Conservation (phyloP, 345 rosid species). For the Eucalyptus shirleyi region DNA sequence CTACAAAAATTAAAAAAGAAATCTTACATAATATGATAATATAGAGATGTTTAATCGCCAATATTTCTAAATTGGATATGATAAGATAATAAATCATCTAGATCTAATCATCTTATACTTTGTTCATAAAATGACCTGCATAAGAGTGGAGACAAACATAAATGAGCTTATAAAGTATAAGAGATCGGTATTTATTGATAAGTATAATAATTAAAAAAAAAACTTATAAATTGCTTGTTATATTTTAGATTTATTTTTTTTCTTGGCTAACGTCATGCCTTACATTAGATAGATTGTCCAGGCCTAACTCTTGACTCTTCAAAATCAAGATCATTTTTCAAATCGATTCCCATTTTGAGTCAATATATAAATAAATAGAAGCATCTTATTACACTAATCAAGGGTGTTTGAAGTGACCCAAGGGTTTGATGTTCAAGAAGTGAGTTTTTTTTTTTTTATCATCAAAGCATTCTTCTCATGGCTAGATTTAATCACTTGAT, state of each 20-base stretch:
- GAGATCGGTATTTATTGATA: not conserved
- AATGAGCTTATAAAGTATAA: not conserved
- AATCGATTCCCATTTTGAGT: not conserved
- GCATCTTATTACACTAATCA: not conserved
- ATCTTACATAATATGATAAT: not conserved
- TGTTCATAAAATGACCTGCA: not conserved
- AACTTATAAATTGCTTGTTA: not conserved
- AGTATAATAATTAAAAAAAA: not conserved
- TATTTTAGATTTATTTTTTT: not conserved
- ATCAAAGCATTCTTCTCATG: not conserved
- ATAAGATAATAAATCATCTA: not conserved
- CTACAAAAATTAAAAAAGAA: not conserved
- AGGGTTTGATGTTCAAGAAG: not conserved
- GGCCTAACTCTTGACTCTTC: not conserved
- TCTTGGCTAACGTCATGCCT: not conserved
- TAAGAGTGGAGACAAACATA: not conserved
- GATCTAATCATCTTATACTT: not conserved
- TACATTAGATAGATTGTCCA: not conserved
- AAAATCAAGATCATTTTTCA: not conserved
- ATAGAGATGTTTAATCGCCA: too few relatives aligned
- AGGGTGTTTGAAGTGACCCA: rapidly evolving
- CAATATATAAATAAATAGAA: not conserved
- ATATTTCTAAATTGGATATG: not conserved
- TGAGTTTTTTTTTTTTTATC: not conserved
- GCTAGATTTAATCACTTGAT: not conserved